Evolutionary conservation across 2,329 filamentous ascomycete species (phyloP).

Genomic region (Claviceps quebecensis): DNA sequence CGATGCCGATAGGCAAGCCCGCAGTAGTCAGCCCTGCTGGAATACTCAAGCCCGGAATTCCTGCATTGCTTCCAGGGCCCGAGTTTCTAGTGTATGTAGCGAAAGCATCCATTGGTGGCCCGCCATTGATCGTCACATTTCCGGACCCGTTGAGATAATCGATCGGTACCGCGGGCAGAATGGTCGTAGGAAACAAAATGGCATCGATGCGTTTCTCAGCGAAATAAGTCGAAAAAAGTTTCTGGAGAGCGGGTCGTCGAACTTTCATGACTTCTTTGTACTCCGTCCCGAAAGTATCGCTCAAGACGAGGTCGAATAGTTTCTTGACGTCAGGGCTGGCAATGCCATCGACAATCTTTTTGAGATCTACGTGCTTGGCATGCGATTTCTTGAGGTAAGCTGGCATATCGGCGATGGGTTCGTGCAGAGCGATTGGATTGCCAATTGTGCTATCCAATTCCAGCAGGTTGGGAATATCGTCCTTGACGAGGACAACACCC

Average conservation of each 20-base stretch:
- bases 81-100: constrained; percentile 5
- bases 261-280: constrained; percentile 7
- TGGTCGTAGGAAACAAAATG: constrained; percentile 9
- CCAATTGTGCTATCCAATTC: constrained; percentile 4
- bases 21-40: constrained; percentile 5
- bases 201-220: constrained; percentile 3
- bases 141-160: constrained; percentile 7
- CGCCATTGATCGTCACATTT: constrained; percentile 9
- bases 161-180: constrained; percentile 8
- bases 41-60: constrained; percentile 9
- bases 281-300: not conserved
- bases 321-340: constrained; percentile 2
- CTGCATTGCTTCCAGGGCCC: constrained; percentile 8
- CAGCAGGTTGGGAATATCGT: constrained; percentile 8
- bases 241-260: constrained; percentile 8
- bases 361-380: not conserved
- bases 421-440: constrained; percentile 4
- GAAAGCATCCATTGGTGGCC: constrained; percentile 6
- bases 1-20: constrained; percentile 8
- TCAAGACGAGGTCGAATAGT: not conserved
- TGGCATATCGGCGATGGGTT: constrained; percentile 5
- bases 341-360: constrained; percentile 5
- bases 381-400: constrained; percentile 6
- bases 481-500: constrained; percentile 6
- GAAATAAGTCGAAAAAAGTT: constrained; percentile 8